Conservation (phyloP, 768 basidiomycete genomes). For the Phlebiopsis gigantea region DNA sequence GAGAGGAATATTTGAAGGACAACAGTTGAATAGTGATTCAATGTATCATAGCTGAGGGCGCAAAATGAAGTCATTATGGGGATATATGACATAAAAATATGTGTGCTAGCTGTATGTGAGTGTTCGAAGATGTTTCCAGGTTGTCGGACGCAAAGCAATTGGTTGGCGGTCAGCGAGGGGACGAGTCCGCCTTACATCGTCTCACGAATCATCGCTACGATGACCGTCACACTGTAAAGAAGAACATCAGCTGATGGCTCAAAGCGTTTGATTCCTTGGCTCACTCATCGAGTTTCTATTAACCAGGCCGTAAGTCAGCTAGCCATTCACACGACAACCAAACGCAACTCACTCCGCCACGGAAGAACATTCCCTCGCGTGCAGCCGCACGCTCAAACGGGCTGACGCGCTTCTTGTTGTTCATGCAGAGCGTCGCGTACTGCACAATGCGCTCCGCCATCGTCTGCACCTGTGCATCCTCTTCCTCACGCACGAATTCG, state of each 20-base stretch:
- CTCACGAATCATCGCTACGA: slow-evolving; percentile 66
- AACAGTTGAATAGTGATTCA: background rate
- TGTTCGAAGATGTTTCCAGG: background rate
- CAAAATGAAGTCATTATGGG: background rate
- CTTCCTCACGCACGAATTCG: slow-evolving; percentile 31
- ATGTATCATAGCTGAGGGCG: background rate
- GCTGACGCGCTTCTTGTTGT: slow-evolving; percentile 53
- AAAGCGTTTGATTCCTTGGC: slow-evolving; percentile 22
- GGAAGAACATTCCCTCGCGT: slow-evolving; percentile 57
- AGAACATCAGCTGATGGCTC: background rate
- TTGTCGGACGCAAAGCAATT: too few relatives aligned
- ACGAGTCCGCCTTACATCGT: slow-evolving; percentile 31
- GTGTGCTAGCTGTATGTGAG: background rate
- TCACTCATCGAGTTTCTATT: slow-evolving; percentile 78
- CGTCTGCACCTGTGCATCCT: slow-evolving; percentile 57
- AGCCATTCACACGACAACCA: background rate
- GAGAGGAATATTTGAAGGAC: slow-evolving; percentile 39
- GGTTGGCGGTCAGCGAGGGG: too few relatives aligned
- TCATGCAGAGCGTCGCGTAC: slow-evolving; percentile 68
- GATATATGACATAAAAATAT: background rate
- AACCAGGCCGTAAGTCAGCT: slow-evolving; percentile 8
- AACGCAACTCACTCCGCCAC: slow-evolving; percentile 63
- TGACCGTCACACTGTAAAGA: slow-evolving; percentile 55
- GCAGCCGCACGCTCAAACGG: slow-evolving; percentile 73
- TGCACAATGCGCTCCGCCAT: slow-evolving; percentile 73